Base-by-base conservation (phyloP, 2,329 filamentous ascomycete species). In the Cytospora mali region DNA sequence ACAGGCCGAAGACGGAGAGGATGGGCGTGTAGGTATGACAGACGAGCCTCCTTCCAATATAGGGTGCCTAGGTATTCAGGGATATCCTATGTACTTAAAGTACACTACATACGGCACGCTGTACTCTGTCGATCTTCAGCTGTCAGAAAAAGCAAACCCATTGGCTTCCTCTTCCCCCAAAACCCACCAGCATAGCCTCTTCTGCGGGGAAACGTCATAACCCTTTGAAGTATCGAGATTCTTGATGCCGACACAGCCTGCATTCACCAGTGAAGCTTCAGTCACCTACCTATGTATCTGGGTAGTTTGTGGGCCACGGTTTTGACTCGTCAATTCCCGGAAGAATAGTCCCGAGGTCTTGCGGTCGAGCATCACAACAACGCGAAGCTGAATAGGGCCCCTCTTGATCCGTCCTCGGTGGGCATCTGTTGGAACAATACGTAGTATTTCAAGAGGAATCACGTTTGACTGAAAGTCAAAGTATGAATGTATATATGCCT, bases 191-290 rank as follows among this genome's bases (percentile, higher is more conserved):
- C 31, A 29, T 25, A 61, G 6, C 58, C 52, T 29, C 27, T 49
- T n/a, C 55, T 65, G 63, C 63, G 60, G 63, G 55, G 63, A 62
- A 62, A 65, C 63, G 63, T 65, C 63, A 65, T 65, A 55, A 27
- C 29, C 51, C 4, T 28, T 27, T 23, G 49, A 51, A 25, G 39
- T 50, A 27, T 28, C 42, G 50, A 57, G 25, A 35, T 33, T 25
- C 33, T 27, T 50, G 46, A 25, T 51, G 42, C 18, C 18, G 42
- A 46, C 7, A n/a, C 42, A 46, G 42, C 42, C 42, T 21, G 5
- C 42, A 23, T 9, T 23, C 21, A 5, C 23, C 42, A 23, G 6
- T 9, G 14, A 33, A 13, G 31, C 14, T 23, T 46, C 42, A 11
- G n/a, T 5, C 18, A 23, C 21, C 23, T 10, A n/a, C n/a, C n/a